Percentiles rank a stretch among this genome's conserved stretches.
Evolutionary conservation across 108 stramenopile genomes (phyloP).

Genomic region (Skeletonema grethae): DNA sequence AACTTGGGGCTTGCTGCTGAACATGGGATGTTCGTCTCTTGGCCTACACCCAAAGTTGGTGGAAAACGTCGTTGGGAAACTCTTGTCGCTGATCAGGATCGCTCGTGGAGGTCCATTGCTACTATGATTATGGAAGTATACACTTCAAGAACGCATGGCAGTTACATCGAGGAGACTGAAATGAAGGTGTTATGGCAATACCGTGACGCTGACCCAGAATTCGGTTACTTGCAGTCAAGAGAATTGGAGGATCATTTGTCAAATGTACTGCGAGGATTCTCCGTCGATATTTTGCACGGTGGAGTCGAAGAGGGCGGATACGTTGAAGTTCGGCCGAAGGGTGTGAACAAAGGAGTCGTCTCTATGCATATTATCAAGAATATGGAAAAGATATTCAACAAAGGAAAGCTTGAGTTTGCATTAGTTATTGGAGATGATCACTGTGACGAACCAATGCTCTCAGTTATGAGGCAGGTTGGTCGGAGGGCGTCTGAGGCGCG

Average conservation of each 20-base stretch:
- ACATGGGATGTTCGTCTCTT: slow-evolving; percentile 94
- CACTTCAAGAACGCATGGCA: slow-evolving; percentile 92
- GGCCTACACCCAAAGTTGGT: slow-evolving; percentile 68
- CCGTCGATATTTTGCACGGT: slow-evolving; percentile 93
- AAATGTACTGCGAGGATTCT: slow-evolving; percentile 85
- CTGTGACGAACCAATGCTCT: slow-evolving; percentile 96
- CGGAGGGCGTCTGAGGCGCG: slow-evolving; percentile 53
- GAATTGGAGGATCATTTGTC: slow-evolving; percentile 96
- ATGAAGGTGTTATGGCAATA: slow-evolving; percentile 97
- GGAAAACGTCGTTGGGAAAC: slow-evolving; percentile 80
- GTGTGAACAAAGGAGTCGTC: slow-evolving; percentile 88
- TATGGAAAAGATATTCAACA: slow-evolving; percentile 52
- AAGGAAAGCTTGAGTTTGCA: slow-evolving; percentile 79
- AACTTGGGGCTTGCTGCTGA: slow-evolving; percentile 90
- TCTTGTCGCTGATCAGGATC: slow-evolving; percentile 88
- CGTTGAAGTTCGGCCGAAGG: slow-evolving; percentile 88
- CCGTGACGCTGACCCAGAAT: slow-evolving; percentile 97
- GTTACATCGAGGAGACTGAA: slow-evolving; percentile 89
- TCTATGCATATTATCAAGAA: slow-evolving; percentile 81
- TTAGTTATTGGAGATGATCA: slow-evolving; percentile 91
- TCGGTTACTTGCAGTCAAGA: slow-evolving; percentile 94
- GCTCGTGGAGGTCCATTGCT: slow-evolving; percentile 84
- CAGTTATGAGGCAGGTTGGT: slow-evolving; percentile 86
- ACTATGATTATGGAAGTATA: slow-evolving; percentile 92
- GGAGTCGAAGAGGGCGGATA: slow-evolving; percentile 88